Evolutionary conservation across 1,139 yeast genomes (phyloP).

Genomic region (Wickerhamomyces sp.): DNA sequence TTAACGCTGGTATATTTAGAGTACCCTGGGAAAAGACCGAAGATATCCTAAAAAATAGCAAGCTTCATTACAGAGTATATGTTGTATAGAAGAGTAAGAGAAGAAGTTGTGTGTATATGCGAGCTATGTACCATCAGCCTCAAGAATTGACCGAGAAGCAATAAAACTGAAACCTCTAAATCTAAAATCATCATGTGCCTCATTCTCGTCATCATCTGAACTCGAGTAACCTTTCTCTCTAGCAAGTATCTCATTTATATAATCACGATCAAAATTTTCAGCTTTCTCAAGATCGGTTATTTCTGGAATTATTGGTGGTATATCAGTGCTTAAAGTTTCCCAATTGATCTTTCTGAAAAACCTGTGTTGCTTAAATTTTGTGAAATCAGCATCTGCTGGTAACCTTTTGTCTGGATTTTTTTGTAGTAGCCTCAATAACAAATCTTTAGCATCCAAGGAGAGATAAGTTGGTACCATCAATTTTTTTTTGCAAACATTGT

Average conservation of each 20-base stretch:
- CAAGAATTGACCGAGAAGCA: conserved; percentile 15
- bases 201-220: neutral
- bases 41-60: conserved; percentile 33
- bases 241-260: conserved; percentile 43
- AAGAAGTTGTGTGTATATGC: too few relatives aligned
- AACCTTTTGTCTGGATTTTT: conserved; percentile 72
- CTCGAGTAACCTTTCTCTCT: conserved; percentile 3
- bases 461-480: conserved; percentile 72
- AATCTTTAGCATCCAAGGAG: conserved; percentile 75
- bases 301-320: conserved; percentile 70
- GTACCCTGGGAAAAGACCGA: conserved; percentile 79
- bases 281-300: conserved; percentile 81
- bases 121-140: too few relatives aligned
- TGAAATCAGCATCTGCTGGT: conserved; percentile 63
- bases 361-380: conserved; percentile 65
- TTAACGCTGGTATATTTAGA: conserved; percentile 73
- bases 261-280: conserved; percentile 83
- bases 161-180: conserved; percentile 23
- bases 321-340: conserved; percentile 41
- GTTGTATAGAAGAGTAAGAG: too few relatives aligned
- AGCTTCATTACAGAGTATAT: conserved; percentile 37
- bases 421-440: conserved; percentile 65
- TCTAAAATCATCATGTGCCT: conserved; percentile 7
- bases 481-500: conserved; percentile 67
- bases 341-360: conserved; percentile 80